A percentile compares a stretch with the other conserved stretches of the same genome.
These are phyloP conservation scores for Botrytis cinerea DNA, from an alignment of 2,329 filamentous ascomycete genomes.

Conservation along the genomic window DNA sequence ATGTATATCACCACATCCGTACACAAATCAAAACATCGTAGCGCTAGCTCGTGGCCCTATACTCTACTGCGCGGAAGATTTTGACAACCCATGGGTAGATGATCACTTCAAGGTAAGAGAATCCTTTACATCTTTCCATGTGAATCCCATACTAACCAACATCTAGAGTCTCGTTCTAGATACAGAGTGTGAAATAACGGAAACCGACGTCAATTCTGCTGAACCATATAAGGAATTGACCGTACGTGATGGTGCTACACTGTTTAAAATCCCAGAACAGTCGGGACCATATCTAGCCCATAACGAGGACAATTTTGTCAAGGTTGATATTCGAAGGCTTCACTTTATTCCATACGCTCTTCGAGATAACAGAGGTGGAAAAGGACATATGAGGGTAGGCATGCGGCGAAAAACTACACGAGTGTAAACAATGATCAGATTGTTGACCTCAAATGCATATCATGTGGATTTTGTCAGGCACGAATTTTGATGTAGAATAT, in stretches of 20 bases:
- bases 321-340: constrained; percentile 41
- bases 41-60: constrained; percentile 58
- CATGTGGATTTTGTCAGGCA: neutral
- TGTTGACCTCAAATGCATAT: neutral
- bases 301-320: constrained; percentile 1
- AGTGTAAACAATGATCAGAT: neutral
- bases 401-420: constrained; percentile 26
- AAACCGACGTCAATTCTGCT: constrained; percentile 26
- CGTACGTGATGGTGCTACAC: constrained; percentile 29
- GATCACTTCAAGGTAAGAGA: constrained; percentile 52
- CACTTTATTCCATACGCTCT: constrained; percentile 58
- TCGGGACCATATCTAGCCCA: constrained; percentile 18
- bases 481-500: neutral
- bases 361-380: constrained; percentile 55
- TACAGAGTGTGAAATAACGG: constrained; percentile 27
- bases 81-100: constrained; percentile 56
- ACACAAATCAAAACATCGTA: constrained; percentile 56
- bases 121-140: no score
- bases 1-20: constrained; percentile 55
- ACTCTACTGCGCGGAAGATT: constrained; percentile 62
- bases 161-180: constrained; percentile 29
- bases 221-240: constrained; percentile 34
- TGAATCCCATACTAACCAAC: neutral
- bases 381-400: constrained; percentile 43
- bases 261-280: constrained; percentile 22